Evolutionary conservation across 805 yeast species (phyloP).

Genomic region (Kazachstania psychrophila): DNA sequence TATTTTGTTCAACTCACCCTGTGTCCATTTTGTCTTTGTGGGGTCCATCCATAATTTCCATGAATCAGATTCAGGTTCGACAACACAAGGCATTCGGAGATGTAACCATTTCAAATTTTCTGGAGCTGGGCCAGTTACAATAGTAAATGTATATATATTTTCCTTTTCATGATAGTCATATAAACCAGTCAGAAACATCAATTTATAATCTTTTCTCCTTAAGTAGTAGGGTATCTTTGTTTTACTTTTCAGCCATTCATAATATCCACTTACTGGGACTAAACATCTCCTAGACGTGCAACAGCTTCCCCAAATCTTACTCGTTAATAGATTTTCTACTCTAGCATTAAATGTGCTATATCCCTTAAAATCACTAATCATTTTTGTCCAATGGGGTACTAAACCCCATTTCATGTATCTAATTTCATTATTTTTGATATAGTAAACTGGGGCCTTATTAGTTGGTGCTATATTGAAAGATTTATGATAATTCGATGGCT

Average conservation of each 20-base stretch:
- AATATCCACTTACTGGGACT: conserved; percentile 75
- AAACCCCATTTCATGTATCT: conserved; percentile 74
- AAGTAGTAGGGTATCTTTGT: conserved; percentile 57
- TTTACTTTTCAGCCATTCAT: conserved; percentile 53
- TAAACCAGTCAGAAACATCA: conserved; percentile 62
- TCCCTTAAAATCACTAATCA: conserved; percentile 25
- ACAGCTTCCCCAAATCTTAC: conserved; percentile 50
- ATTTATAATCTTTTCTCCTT: conserved; percentile 39
- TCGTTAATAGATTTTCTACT: conserved; percentile 32
- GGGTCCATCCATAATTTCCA: conserved; percentile 58
- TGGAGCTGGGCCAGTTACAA: conserved; percentile 67
- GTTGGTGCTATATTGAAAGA: conserved; percentile 61
- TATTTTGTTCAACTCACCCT: conserved; percentile 31
- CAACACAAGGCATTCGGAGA: conserved; percentile 64
- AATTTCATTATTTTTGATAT: conserved; percentile 16
- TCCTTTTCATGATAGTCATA: conserved; percentile 24
- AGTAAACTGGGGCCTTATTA: conserved; percentile 35
- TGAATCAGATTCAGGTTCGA: conserved; percentile 47
- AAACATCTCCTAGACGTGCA: conserved; percentile 51
- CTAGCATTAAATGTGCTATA: conserved; percentile 67
- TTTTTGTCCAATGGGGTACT: conserved; percentile 56
- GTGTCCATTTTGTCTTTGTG: conserved; percentile 31
- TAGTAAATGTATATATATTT: conserved; percentile 45
- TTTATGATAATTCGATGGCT: conserved; percentile 4
- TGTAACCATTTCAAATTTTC: conserved; percentile 60